Percentiles rank a stretch among this genome's conserved stretches.
Evolutionary conservation across 305 asterid species (phyloP).

Genomic region (Plantago coronopus): DNA sequence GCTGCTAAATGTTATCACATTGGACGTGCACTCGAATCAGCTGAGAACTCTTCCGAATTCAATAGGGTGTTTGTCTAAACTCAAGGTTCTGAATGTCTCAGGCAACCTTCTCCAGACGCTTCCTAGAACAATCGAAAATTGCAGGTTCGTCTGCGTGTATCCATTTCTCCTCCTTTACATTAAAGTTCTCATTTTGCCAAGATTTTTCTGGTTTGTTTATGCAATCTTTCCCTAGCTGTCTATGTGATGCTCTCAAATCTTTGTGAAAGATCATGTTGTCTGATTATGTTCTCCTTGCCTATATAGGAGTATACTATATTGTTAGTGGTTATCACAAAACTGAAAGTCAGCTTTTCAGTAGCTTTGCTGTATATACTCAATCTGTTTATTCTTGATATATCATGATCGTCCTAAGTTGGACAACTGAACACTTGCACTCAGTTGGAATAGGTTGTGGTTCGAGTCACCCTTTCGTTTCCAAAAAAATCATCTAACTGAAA

Average conservation of each 20-base stretch:
- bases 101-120: slow-evolving; percentile 65
- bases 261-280: slow-evolving; percentile 13
- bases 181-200: background rate
- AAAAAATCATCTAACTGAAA: too few species aligned
- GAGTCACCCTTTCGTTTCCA: too few species aligned
- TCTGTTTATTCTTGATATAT: too few species aligned
- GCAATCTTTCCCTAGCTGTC: slow-evolving; percentile 12
- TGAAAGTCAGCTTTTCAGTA: too few species aligned
- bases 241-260: background rate
- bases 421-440: too few species aligned
- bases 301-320: too few species aligned
- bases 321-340: too few species aligned
- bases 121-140: slow-evolving; percentile 71
- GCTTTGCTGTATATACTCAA: too few species aligned
- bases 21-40: slow-evolving; percentile 81
- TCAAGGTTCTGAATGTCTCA: slow-evolving; percentile 66
- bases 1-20: slow-evolving; percentile 54
- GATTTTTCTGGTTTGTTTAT: background rate
- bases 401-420: too few species aligned
- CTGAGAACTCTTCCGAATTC: slow-evolving; percentile 75
- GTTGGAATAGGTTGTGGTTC: too few species aligned
- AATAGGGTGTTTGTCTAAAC: slow-evolving; percentile 77
- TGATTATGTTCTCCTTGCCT: background rate
- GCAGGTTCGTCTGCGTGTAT: slow-evolving; percentile 46
- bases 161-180: background rate